Conservation (phyloP, 2,329 filamentous ascomycete species). For the Corynespora cassiicola region DNA sequence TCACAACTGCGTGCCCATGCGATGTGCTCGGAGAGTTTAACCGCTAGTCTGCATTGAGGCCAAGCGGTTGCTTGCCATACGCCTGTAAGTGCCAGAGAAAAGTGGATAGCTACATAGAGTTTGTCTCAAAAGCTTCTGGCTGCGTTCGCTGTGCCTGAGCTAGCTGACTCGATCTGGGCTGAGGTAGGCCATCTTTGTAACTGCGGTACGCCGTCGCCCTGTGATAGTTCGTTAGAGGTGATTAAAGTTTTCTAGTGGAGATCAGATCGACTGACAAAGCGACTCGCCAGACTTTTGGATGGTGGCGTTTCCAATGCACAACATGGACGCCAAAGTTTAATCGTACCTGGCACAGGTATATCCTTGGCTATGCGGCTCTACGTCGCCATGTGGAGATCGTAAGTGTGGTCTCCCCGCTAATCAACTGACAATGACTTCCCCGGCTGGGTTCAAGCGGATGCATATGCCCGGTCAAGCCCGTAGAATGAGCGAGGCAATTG, state of each 20-base stretch:
- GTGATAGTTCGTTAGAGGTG: neutral
- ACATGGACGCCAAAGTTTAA: slow-evolving; percentile 5
- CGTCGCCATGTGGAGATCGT: slow-evolving; percentile 6
- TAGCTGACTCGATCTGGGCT: slow-evolving; percentile 5
- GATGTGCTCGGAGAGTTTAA: slow-evolving; percentile 12
- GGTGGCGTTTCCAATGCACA: slow-evolving; percentile 4
- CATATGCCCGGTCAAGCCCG: no score
- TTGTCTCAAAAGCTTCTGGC: slow-evolving; percentile 17
- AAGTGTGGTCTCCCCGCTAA: no score
- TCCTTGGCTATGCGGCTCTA: slow-evolving; percentile 2
- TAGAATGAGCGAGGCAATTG: no score
- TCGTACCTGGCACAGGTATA: slow-evolving; percentile 1
- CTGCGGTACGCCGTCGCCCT: slow-evolving; percentile 1
- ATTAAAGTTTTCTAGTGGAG: slow-evolving; percentile 18
- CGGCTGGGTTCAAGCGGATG: no score
- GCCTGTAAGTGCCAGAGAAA: slow-evolving; percentile 9
- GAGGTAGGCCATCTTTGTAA: no score
- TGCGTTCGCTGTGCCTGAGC: slow-evolving; percentile 6
- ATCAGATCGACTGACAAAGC: slow-evolving; percentile 4
- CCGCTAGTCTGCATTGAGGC: slow-evolving; percentile 1
- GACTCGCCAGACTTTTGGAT: slow-evolving; percentile 2
- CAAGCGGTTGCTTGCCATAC: neutral
- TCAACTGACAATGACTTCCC: no score
- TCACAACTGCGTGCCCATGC: slow-evolving; percentile 1
- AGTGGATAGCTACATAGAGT: slow-evolving; percentile 8